Evolutionary conservation across 2,329 filamentous ascomycete genomes (phyloP), one percentile per base, ranked within the genome.

Genomic region (Cytospora piceicola): DNA sequence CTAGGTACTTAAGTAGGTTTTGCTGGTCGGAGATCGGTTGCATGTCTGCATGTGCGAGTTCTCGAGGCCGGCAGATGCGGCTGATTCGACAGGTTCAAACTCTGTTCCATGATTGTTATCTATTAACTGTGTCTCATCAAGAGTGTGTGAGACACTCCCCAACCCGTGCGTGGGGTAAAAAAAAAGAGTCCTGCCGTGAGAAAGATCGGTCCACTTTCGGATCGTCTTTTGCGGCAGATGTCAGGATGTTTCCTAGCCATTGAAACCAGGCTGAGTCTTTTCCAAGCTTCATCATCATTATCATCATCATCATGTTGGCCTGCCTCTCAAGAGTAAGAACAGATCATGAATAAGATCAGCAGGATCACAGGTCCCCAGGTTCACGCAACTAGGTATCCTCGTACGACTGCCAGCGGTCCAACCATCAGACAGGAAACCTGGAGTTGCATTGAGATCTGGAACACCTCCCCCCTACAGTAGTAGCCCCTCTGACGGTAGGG

Each of bases 11-110:
- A n/a, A n/a, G n/a, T n/a, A 57, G 36, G 53, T 57, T 57, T 53
- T 36, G 39, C 39, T 63, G 60, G 15, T 20, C 32, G 24, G 55
- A 30, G 54, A n/a, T n/a, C n/a, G n/a, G 34, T 55, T n/a, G 29
- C 65, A 67, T 67, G 61, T 67, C 46, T n/a, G 29, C 65, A 67
- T 67, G 61, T 67, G 61, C n/a, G 46, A 59, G n/a, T 36, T 24
- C 49, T 67, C 57, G 36, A 11, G 12, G 12, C 22, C 54, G 61
- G 61, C 32, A 61, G 53, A 67, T 67, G 65, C 65, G 65, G 65
- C 65, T 64, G 65, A 57, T 64, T 51, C 51, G 30, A 56, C 29
- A 46, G 5, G 53, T 36, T 51, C 15, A 34, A n/a, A 46, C 46
- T 24, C 11, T 49, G 34, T 39, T 17, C 17, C n/a, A n/a, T n/a